Base-by-base conservation (phyloP, 306 rosid species). In the Dalbergia cochinchinensis region DNA sequence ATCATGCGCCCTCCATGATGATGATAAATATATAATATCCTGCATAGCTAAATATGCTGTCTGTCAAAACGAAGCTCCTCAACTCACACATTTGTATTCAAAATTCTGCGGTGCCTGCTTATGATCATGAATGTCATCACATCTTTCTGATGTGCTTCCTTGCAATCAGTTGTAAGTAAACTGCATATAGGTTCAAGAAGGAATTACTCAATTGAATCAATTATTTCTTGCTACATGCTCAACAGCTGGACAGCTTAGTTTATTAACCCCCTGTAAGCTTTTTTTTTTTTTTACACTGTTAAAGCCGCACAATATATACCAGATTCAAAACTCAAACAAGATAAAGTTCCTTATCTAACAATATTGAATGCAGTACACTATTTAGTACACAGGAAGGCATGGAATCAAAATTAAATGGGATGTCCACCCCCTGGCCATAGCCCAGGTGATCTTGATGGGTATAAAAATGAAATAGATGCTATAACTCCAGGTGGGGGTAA, bases 261-360 rank as follows among this genome's bases (percentile, higher is more conserved):
- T 65, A 26, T 57, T 45, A 19, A 47, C 7, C 58, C 58, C 80
- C 77, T 72, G 61, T 67, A 70, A 66, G 14, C 11, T 79, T 33
- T 58, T 64, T 22, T 48, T 65, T 79, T 33, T 58, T 64, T 22
- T 48, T 65, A 31, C 13, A n/a, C 74, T 47, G 19, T 26, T 13
- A 50, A 34, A 22, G 20, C 61, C 33, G 8, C 60, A 48, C 8
- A 39, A 69, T 22, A 60, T 19, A 61, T 8, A 50, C 55, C 72
- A 53, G 31, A 58, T 80, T 44, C 79, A 73, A 65, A 73, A 73
- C 44, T 71, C 69, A 77, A n/a, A 19, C 0, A 78, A 31, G 33
- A 4, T n/a, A 20, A 50, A 50, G 6, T 4, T 5, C 48, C 1
- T 8, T 11, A 31, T 65, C 47, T 14, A 35, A 31, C 63, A 31